These are phyloP conservation scores for Lactuca saligna DNA, from an alignment of 129 eudicot species.

Conservation along the genomic window DNA sequence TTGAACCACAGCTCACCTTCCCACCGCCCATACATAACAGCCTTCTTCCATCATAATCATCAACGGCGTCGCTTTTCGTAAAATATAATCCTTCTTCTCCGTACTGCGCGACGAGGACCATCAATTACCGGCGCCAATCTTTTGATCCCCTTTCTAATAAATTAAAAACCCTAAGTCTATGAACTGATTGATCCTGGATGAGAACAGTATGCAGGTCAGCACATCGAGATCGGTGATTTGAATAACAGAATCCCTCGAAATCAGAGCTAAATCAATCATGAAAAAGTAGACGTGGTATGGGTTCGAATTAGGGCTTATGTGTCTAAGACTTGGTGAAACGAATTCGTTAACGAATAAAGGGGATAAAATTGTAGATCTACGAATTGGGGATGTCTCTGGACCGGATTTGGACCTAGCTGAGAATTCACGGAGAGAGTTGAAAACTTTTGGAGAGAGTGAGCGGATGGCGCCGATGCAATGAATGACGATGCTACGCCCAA, in stretches of 20 bases:
- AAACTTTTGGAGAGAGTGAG: conserved; percentile 12
- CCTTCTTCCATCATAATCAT: conserved; percentile 34
- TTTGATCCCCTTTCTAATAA: conserved; percentile 26
- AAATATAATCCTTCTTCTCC: conserved; percentile 20
- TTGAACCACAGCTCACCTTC: conserved; percentile 47
- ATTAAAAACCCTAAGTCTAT: conserved; percentile 29
- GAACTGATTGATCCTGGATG: conserved; percentile 17
- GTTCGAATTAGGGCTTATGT: conserved; percentile 35
- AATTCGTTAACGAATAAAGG: background rate
- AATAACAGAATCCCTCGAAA: conserved; percentile 20
- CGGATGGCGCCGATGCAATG: conserved; percentile 1
- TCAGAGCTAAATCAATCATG: conserved; percentile 10
- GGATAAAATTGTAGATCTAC: conserved; percentile 19
- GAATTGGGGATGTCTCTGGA: conserved; percentile 29
- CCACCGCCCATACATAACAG: conserved; percentile 43
- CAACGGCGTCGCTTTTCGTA: conserved; percentile 25
- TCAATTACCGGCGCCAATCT: conserved; percentile 23
- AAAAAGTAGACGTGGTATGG: background rate
- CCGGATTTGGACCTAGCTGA: conserved; percentile 19
- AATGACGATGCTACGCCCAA: conserved; percentile 9
- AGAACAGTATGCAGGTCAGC: background rate
- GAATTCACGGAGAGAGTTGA: conserved; percentile 20
- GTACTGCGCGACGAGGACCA: conserved; percentile 34
- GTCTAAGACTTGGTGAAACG: conserved; percentile 11
- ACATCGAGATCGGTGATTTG: conserved; percentile 32